Percentiles rank a stretch among this genome's conserved stretches.
Conservation (phyloP, 768 basidiomycete species). For the Pisolithus sp. region DNA sequence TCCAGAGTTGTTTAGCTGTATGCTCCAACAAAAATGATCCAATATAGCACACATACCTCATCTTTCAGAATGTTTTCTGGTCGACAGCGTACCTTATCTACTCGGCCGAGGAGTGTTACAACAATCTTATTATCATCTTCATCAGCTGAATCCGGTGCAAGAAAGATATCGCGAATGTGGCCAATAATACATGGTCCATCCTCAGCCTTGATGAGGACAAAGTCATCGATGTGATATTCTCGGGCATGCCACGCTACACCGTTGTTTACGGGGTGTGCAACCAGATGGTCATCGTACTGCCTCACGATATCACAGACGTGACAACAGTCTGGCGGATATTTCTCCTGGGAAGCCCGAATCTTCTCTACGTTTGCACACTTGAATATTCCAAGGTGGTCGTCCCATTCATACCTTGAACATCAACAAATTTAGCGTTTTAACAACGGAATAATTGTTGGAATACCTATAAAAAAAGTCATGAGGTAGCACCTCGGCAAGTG, state of each 20-base stretch:
- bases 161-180: slow-evolving; percentile 36
- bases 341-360: slow-evolving; percentile 4
- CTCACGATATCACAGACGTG: slow-evolving; percentile 35
- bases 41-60: slow-evolving; percentile 43
- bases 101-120: slow-evolving; percentile 45
- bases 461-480: slow-evolving; percentile 57
- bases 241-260: slow-evolving; percentile 43
- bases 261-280: slow-evolving; percentile 24
- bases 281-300: slow-evolving; percentile 27
- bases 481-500: slow-evolving; percentile 20
- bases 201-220: slow-evolving; percentile 42
- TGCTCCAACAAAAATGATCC: not conserved
- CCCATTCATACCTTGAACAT: slow-evolving; percentile 44
- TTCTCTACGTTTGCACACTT: slow-evolving; percentile 32
- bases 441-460: slow-evolving; percentile 2
- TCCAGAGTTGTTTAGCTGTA: not conserved
- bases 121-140: slow-evolving; percentile 20
- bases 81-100: slow-evolving; percentile 31
- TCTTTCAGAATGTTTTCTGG: slow-evolving; percentile 42
- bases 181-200: slow-evolving; percentile 53
- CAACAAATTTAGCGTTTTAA: not conserved
- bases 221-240: slow-evolving; percentile 58
- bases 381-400: slow-evolving; percentile 40
- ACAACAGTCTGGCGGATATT: slow-evolving; percentile 47
- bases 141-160: slow-evolving; percentile 10